These are phyloP conservation scores for Pelargonium citronellum DNA, from an alignment of 441 rosid genomes.

Conservation along the genomic window DNA sequence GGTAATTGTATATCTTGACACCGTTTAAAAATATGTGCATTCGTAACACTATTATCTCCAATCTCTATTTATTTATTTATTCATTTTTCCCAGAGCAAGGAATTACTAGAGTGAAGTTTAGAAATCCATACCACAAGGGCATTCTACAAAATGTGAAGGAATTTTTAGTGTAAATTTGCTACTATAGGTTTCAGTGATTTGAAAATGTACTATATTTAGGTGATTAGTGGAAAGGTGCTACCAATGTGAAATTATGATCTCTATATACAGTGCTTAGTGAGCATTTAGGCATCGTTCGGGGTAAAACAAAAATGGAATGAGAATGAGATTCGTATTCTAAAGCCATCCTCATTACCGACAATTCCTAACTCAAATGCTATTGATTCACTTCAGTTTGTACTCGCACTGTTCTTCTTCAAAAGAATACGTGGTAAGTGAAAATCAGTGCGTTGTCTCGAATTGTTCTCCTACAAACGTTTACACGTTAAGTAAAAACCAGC, in stretches of 20 bases:
- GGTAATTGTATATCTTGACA: constrained; percentile 26
- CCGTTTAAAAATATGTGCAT: not conserved
- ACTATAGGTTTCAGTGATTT: not conserved
- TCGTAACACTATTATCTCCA: not conserved
- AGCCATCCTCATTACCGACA: too few species aligned
- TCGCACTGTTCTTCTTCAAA: too few species aligned
- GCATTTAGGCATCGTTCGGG: too few species aligned
- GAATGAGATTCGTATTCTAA: too few species aligned
- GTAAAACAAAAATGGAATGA: too few species aligned
- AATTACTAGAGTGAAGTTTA: constrained; percentile 21
- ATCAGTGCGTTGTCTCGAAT: too few species aligned
- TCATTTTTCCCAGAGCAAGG: constrained; percentile 29
- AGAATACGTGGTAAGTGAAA: too few species aligned
- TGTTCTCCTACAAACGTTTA: too few species aligned
- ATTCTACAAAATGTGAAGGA: constrained; percentile 38
- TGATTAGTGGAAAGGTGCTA: not conserved
- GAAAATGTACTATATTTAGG: not conserved
- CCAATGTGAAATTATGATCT: not conserved
- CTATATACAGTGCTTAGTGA: not conserved
- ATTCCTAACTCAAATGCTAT: too few species aligned
- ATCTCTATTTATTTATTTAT: not conserved
- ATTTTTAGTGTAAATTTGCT: constrained; percentile 20
- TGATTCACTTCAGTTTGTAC: too few species aligned
- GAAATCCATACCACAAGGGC: constrained; percentile 49
- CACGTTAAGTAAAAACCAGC: too few species aligned